phyloP scores from a whole-genome alignment of 2,329 filamentous ascomycete genomes.

The Xylariaceae sp. region DNA sequence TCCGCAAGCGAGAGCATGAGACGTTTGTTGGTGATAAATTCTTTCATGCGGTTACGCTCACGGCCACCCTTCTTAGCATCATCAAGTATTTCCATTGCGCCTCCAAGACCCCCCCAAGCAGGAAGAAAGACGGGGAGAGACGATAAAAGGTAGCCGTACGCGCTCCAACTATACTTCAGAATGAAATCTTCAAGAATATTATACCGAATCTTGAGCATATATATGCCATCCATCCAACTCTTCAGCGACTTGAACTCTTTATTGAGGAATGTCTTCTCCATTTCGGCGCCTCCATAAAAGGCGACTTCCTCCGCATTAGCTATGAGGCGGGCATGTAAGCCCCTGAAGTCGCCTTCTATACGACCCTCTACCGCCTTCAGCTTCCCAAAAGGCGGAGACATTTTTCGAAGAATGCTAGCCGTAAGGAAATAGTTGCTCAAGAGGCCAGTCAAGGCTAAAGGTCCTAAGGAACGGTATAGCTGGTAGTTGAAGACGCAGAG shows the following conservation, averaged over 20 bases:
- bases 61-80: conserved; percentile 50
- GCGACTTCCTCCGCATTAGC: conserved; percentile 97
- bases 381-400: conserved; percentile 95
- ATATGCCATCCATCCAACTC: conserved; percentile 97
- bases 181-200: conserved; percentile 99
- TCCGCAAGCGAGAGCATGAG: conserved; percentile 97
- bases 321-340: conserved; percentile 83
- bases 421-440: conserved; percentile 92
- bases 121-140: conserved; percentile 92
- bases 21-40: conserved; percentile 98
- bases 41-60: conserved; percentile 87
- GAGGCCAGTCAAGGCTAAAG: conserved; percentile 78
- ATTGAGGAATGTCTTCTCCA: conserved; percentile 89
- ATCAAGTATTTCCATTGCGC: conserved; percentile 61
- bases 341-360: conserved; percentile 91
- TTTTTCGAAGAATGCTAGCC: conserved; percentile 77
- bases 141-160: conserved; percentile 90
- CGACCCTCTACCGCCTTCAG: conserved; percentile 93
- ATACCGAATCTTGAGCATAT: conserved; percentile 95
- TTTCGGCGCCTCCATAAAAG: conserved; percentile 93
- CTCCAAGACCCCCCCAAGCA: conserved; percentile 83
- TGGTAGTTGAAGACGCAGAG: conserved; percentile 98
- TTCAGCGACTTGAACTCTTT: conserved; percentile 89
- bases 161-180: conserved; percentile 97
- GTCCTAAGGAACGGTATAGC: conserved; percentile 84